phyloP scores from a whole-genome alignment of 2,329 filamentous ascomycete species.

The Fusarium sp. region DNA sequence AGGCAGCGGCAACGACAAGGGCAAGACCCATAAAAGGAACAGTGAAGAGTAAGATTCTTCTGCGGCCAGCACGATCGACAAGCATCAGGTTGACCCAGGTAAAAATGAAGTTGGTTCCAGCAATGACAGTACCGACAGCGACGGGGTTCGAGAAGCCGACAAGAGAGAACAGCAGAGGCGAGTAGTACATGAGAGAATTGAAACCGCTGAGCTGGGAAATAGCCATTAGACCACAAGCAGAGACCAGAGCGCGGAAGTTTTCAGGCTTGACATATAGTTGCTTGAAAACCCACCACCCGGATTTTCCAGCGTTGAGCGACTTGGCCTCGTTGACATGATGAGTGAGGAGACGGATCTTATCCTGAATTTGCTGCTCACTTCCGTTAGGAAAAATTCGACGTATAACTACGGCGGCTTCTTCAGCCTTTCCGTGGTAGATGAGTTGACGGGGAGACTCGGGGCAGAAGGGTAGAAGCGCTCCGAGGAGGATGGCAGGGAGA shows the following conservation, averaged over 20 bases:
- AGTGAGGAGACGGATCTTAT: constrained; percentile 60
- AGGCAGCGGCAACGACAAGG: constrained; percentile 58
- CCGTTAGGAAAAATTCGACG: constrained; percentile 58
- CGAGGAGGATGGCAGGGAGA: constrained; percentile 61
- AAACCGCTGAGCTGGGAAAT: constrained; percentile 66
- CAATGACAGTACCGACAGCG: constrained; percentile 60
- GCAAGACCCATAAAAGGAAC: constrained; percentile 60
- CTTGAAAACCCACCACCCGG: constrained; percentile 58
- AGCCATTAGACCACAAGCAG: constrained; percentile 65
- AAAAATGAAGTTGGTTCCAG: constrained; percentile 64
- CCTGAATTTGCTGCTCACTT: constrained; percentile 58
- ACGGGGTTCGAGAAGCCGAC: constrained; percentile 64
- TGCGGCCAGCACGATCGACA: constrained; percentile 61
- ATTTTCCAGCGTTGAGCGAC: constrained; percentile 56
- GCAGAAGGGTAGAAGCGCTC: constrained; percentile 59
- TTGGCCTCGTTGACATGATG: constrained; percentile 56
- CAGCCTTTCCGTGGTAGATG: constrained; percentile 57
- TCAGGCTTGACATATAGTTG: constrained; percentile 59
- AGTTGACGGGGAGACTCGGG: constrained; percentile 64
- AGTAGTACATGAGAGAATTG: constrained; percentile 66
- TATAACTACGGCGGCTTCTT: constrained; percentile 57
- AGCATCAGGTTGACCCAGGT: constrained; percentile 62
- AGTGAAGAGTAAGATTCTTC: constrained; percentile 59
- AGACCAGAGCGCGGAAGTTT: constrained; percentile 61
- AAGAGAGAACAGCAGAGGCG: constrained; percentile 62